These are phyloP conservation scores for Zymoseptoria passerinii DNA, from an alignment of 2,329 filamentous ascomycete genomes.

Conservation along the genomic window DNA sequence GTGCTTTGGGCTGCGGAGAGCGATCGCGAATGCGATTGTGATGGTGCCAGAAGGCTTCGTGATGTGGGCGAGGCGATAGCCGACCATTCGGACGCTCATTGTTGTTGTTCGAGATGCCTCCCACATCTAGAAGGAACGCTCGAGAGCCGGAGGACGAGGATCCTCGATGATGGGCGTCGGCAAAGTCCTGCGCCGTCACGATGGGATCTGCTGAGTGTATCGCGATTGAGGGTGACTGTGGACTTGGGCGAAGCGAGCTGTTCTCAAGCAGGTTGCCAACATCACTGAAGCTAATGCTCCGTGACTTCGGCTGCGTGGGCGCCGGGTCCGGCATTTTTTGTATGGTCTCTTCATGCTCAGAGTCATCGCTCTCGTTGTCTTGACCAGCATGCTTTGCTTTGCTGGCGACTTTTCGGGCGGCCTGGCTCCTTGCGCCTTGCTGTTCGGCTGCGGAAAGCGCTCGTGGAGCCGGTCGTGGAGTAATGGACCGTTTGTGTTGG, in stretches of 20 bases:
- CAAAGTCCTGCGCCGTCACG: constrained; percentile 36
- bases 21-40: constrained; percentile 1
- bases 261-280: constrained; percentile 66
- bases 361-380: constrained; percentile 13
- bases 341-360: constrained; percentile 2
- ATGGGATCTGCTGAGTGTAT: constrained; percentile 47
- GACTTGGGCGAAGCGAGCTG: constrained; percentile 29
- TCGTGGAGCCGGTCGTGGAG: constrained; percentile 33
- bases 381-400: neutral
- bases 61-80: constrained; percentile 5
- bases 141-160: constrained; percentile 24
- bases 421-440: neutral
- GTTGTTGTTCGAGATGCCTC: constrained; percentile 19
- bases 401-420: neutral
- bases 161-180: constrained; percentile 12
- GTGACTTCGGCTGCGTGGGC: constrained; percentile 14
- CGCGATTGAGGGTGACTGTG: constrained; percentile 43
- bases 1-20: constrained; percentile 8
- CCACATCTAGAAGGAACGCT: constrained; percentile 27
- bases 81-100: constrained; percentile 5
- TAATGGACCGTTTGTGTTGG: constrained; percentile 21
- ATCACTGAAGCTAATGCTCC: constrained; percentile 69
- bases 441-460: constrained; percentile 30
- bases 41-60: constrained; percentile 5
- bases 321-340: constrained; percentile 7